phyloP scores from a whole-genome alignment of 225 moss, liverwort and hornwort genomes.

The Pseudisothecium myosuroides region DNA sequence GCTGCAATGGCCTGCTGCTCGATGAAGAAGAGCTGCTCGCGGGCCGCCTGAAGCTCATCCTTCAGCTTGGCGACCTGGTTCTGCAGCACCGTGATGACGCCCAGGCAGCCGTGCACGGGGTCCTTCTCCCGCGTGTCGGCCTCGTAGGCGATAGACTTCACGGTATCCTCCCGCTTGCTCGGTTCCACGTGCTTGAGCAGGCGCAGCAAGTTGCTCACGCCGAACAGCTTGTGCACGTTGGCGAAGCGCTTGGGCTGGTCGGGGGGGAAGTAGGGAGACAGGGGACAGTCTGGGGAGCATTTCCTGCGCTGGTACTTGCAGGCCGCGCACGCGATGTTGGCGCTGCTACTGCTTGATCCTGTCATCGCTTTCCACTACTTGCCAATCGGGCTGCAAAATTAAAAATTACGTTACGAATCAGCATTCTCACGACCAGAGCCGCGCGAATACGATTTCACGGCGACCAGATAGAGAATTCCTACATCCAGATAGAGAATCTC shows the following conservation, averaged over 20 bases:
- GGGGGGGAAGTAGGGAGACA: conserved; percentile 52
- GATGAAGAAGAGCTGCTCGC: conserved; percentile 19
- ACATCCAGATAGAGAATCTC: neutral
- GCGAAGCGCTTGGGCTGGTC: conserved; percentile 51
- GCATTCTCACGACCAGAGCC: neutral
- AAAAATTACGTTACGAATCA: neutral
- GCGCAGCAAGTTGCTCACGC: conserved; percentile 43
- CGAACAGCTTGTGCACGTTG: conserved; percentile 55
- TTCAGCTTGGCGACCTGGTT: conserved; percentile 23
- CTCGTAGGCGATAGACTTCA: conserved; percentile 53
- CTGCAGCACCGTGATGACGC: conserved; percentile 35
- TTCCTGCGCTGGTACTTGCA: conserved; percentile 53
- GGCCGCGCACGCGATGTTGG: conserved; percentile 47
- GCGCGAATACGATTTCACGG: neutral
- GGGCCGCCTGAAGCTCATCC: conserved; percentile 20
- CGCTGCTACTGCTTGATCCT: neutral
- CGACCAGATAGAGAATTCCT: neutral
- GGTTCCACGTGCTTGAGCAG: conserved; percentile 46
- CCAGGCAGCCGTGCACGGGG: conserved; percentile 52
- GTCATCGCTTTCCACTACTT: neutral
- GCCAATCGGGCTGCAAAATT: neutral
- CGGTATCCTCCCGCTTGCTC: conserved; percentile 34
- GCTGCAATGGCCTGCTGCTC: conserved; percentile 12
- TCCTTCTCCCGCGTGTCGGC: conserved; percentile 59
- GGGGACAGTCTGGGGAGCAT: conserved; percentile 45